A percentile compares a stretch with the other conserved stretches of the same genome.
These are phyloP conservation scores for Thelephora ganbajun DNA, from an alignment of 768 basidiomycete species.

Conservation along the genomic window DNA sequence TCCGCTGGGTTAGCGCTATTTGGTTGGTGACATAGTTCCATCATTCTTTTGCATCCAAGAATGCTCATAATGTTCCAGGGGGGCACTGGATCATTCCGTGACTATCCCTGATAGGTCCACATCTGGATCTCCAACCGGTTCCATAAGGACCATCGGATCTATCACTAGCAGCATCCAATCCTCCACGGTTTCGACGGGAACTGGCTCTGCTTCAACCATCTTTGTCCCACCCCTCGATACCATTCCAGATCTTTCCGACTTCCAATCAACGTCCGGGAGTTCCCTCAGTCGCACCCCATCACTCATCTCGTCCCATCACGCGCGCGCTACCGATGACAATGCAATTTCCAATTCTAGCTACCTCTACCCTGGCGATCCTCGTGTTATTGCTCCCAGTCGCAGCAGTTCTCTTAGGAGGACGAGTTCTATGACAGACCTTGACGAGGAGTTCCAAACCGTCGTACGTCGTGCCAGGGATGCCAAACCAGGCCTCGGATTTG, in stretches of 20 bases:
- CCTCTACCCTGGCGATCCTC: slow-evolving; percentile 57
- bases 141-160: slow-evolving; percentile 59
- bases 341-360: slow-evolving; percentile 53
- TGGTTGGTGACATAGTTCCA: slow-evolving; percentile 39
- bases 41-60: background rate
- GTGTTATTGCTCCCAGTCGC: slow-evolving; percentile 57
- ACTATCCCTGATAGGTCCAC: slow-evolving; percentile 32
- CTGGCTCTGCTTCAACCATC: slow-evolving; percentile 56
- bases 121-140: slow-evolving; percentile 37
- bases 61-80: slow-evolving; percentile 32
- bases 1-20: slow-evolving; percentile 84
- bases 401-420: slow-evolving; percentile 46
- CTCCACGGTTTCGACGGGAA: slow-evolving; percentile 22
- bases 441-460: slow-evolving; percentile 36
- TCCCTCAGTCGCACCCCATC: slow-evolving; percentile 30
- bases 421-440: slow-evolving; percentile 71
- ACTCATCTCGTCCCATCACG: slow-evolving; percentile 43
- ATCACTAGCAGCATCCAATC: slow-evolving; percentile 25
- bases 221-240: slow-evolving; percentile 66
- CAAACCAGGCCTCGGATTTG: slow-evolving; percentile 29
- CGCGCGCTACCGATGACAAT: slow-evolving; percentile 60
- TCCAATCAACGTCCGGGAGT: slow-evolving; percentile 32
- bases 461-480: slow-evolving; percentile 26
- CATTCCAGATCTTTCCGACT: slow-evolving; percentile 58
- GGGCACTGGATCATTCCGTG: slow-evolving; percentile 56